Conservation (phyloP, 2,329 filamentous ascomycete species). For the Aspergillus sp. region DNA sequence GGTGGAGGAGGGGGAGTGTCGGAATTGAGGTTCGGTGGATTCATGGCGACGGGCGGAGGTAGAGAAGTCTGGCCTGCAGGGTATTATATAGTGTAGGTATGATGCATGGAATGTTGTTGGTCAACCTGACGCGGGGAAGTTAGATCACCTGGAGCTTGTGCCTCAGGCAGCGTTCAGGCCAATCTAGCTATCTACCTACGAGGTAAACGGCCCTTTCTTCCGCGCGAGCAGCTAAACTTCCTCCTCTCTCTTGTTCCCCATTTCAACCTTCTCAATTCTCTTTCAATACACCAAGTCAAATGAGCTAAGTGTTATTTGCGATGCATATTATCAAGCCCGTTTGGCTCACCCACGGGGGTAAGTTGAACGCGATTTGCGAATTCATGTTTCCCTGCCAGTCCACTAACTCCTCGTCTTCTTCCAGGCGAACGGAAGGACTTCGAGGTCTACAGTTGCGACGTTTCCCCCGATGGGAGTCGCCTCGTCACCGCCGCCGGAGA, state of each 20-base stretch:
- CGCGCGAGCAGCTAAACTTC: no score
- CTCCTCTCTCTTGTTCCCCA: no score
- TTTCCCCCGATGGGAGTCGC: slow-evolving; percentile 88
- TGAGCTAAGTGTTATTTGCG: slow-evolving; percentile 7
- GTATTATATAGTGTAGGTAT: no score
- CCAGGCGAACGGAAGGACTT: slow-evolving; percentile 94
- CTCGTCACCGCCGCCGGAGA: slow-evolving; percentile 95
- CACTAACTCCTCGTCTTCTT: slow-evolving; percentile 14
- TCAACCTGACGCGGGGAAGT: no score
- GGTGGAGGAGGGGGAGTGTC: slow-evolving; percentile 66
- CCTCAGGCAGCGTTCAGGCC: no score
- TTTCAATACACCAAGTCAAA: no score
- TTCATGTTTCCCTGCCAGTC: not conserved
- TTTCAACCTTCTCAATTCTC: no score
- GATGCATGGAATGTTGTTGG: not conserved
- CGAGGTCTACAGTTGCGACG: slow-evolving; percentile 96
- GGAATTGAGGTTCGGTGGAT: slow-evolving; percentile 31
- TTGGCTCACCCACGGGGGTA: slow-evolving; percentile 92
- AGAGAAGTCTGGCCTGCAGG: no score
- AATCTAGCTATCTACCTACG: no score
- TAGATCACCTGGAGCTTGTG: no score
- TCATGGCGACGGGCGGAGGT: not conserved
- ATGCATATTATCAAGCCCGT: slow-evolving; percentile 93
- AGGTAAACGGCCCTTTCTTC: no score
- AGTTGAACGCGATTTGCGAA: not conserved